A percentile compares a stretch with the other conserved stretches of the same genome.
Evolutionary conservation across 1,284 basidiomycete genomes (phyloP).

Genomic region (Anthracocystis walkeri): DNA sequence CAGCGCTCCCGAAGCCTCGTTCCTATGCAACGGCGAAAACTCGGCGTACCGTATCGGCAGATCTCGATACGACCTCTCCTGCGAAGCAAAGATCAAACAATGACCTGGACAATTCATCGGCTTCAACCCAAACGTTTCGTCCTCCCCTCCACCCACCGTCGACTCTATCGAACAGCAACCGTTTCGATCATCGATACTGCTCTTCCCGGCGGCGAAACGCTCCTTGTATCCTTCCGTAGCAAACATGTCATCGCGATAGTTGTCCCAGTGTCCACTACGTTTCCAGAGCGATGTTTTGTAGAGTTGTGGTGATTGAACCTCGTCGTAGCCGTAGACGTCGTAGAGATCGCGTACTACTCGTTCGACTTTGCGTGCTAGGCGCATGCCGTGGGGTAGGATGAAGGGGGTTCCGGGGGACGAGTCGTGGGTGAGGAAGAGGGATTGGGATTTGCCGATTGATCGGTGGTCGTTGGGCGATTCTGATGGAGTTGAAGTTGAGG

Average conservation of each 20-base stretch:
- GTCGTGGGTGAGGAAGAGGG: constrained; percentile 66
- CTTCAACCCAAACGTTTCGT: constrained; percentile 62
- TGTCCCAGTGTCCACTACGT: constrained; percentile 67
- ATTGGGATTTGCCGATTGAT: constrained; percentile 56
- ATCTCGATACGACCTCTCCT: constrained; percentile 63
- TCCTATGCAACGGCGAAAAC: constrained; percentile 65
- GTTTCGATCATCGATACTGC: constrained; percentile 11
- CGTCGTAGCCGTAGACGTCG: constrained; percentile 66
- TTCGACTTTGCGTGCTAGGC: constrained; percentile 61
- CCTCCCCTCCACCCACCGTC: constrained; percentile 6
- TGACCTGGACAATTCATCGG: constrained; percentile 69
- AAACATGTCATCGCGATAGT: constrained; percentile 69
- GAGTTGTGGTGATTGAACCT: constrained; percentile 67
- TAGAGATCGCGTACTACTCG: constrained; percentile 68
- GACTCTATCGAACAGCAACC: constrained; percentile 46
- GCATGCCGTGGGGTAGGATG: constrained; percentile 67
- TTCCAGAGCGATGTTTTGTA: constrained; percentile 66
- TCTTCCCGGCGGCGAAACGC: constrained; percentile 14
- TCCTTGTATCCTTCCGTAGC: constrained; percentile 63
- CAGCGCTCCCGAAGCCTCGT: constrained; percentile 63
- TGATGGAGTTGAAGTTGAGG: background rate
- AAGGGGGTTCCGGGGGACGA: constrained; percentile 68
- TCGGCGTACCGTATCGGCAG: constrained; percentile 66
- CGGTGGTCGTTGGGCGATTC: constrained; percentile 54
- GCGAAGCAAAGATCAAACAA: constrained; percentile 61